Evolutionary conservation across 2,329 filamentous ascomycete genomes (phyloP), one percentile per base, ranked within the genome.

Genomic region (Pezicula carpinea): DNA sequence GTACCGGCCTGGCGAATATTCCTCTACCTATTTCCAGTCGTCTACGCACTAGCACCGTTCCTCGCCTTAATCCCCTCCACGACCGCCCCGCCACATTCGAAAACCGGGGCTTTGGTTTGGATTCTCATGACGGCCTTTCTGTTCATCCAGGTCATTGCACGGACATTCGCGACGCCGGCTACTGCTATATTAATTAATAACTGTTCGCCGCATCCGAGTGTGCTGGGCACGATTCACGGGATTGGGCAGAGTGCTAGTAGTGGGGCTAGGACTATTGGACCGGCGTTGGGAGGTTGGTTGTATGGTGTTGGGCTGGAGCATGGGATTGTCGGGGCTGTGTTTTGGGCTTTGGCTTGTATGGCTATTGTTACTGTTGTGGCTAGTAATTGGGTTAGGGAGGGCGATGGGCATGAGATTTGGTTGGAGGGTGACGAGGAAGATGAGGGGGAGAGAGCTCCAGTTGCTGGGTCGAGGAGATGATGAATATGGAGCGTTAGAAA

Each of bases 11-110:
- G 84, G 73, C 78, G 83, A 3, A 65, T 76, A n/a, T 87, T 82
- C 33, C 70, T 91, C 1, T 75, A 82, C 35, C 76, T 84, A 42
- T 91, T 90, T 52, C 85, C 87, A 0, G 26, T 87, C 8, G 76
- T 83, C 0, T 92, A 92, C 64, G 69, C 80, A 8, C 60, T 85
- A 8, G 76, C 85, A 32, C 88, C 87, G 0, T 90, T 83, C 60
- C 74, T 92, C 11, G 77, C 85, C 1, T 65, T 90, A 23, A 72
- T 90, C 1, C 86, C 83, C 0, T 63, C 59, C 1, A 57, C 51
- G 7, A 56, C 55, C 0, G 45, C 58, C 1, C 57, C 61, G 3
- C 60, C 60, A 7, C 51, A 52, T 3, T 49, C 53, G 29, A 64
- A 64, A 43, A 57, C 56, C 15, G 61, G 61, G 2, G 14, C 55